Evolutionary conservation across 2,329 filamentous ascomycete species (phyloP).

Genomic region (Ophiostoma himal-ulmi): DNA sequence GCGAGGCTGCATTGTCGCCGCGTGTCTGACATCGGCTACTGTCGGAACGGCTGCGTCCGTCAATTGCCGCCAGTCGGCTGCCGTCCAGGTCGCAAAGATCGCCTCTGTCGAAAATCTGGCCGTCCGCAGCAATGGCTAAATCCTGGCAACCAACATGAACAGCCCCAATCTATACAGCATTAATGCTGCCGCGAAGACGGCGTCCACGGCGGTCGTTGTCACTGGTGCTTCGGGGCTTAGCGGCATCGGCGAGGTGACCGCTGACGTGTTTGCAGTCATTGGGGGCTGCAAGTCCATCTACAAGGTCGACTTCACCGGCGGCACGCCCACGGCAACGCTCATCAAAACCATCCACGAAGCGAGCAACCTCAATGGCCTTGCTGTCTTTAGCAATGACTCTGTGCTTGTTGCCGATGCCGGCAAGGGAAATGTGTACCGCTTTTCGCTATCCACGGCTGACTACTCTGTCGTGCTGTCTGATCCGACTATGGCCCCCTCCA

Average conservation of each 20-base stretch:
- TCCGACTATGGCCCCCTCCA: not conserved
- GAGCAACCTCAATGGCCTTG: not conserved
- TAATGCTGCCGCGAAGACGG: not conserved
- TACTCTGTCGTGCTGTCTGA: not conserved
- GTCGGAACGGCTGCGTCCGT: not conserved
- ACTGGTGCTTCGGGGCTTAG: not conserved
- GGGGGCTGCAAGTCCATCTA: not conserved
- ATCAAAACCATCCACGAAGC: not conserved
- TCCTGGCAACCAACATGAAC: constrained; percentile 35
- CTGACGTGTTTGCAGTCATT: not conserved
- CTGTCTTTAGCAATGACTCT: not conserved
- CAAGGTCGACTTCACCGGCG: not conserved
- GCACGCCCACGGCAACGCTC: not conserved
- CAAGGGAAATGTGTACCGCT: not conserved
- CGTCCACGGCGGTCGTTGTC: not conserved
- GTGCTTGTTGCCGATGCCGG: not conserved
- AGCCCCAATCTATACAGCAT: constrained; percentile 26
- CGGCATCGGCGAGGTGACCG: not conserved
- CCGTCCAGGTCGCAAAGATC: not conserved
- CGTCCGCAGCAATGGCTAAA: constrained; percentile 31
- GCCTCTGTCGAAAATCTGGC: constrained; percentile 33
- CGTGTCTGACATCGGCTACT: not conserved
- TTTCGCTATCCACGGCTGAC: not conserved
- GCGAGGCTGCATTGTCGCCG: not conserved
- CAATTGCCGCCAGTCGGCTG: not conserved